Percentiles rank a stretch among this genome's conserved stretches.
phyloP scores from a whole-genome alignment of 2,329 filamentous ascomycete species.

The Trichophyton simii region DNA sequence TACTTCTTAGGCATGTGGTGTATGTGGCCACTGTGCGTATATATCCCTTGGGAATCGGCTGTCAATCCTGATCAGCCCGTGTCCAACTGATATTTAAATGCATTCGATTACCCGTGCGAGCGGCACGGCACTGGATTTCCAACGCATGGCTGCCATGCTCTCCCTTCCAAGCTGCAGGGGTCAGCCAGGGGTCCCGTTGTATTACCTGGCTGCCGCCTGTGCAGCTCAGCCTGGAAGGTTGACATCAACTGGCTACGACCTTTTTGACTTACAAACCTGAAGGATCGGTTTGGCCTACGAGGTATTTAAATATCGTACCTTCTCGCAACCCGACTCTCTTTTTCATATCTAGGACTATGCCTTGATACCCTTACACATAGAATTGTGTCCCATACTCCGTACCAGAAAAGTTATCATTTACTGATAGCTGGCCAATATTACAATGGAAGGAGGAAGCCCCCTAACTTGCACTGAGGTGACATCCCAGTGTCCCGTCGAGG shows the following conservation, averaged over 20 bases:
- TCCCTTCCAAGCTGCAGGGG: not conserved
- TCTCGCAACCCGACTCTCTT: not conserved
- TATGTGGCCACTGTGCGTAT: not conserved
- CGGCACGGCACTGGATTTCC: not conserved
- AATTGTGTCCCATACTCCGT: not conserved
- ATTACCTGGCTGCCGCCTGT: not conserved
- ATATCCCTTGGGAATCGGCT: not conserved
- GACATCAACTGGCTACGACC: not conserved
- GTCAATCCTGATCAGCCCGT: not conserved
- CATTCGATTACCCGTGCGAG: not conserved
- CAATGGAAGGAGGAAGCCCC: not conserved
- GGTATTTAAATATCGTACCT: not conserved
- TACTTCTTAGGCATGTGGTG: not conserved
- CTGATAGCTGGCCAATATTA: not conserved
- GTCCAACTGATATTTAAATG: not conserved
- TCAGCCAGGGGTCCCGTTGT: not conserved
- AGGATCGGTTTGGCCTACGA: not conserved
- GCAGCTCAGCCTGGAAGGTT: not conserved
- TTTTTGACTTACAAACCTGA: not conserved
- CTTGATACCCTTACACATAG: not conserved
- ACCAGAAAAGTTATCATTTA: not conserved
- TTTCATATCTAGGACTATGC: not conserved
- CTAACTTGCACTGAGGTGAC: slow-evolving; percentile 8
- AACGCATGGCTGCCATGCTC: not conserved
- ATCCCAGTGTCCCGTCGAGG: slow-evolving; percentile 33